Evolutionary conservation across 768 basidiomycete genomes (phyloP).

Genomic region (Kwoniella newhampshirensis): DNA sequence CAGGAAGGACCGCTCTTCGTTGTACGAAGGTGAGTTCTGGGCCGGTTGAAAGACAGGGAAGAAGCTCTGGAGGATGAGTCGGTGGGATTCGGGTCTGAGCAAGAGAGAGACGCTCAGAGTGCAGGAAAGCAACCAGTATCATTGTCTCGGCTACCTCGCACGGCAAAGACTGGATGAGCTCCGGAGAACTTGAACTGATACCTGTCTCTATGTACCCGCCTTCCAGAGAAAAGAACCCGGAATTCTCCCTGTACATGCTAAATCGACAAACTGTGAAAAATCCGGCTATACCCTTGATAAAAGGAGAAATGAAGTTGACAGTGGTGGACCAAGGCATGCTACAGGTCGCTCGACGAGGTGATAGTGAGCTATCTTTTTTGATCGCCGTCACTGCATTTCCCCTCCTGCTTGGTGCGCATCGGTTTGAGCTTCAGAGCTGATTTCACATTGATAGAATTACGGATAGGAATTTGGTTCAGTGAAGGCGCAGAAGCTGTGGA

Average conservation of each 20-base stretch:
- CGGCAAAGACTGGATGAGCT: too few relatives aligned
- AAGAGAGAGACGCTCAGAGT: too few relatives aligned
- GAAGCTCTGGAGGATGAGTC: too few relatives aligned
- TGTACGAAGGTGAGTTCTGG: slow-evolving; percentile 33
- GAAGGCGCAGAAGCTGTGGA: slow-evolving; percentile 30
- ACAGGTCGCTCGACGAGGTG: slow-evolving; percentile 40
- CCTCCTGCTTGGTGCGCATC: too few relatives aligned
- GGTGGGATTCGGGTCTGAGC: too few relatives aligned
- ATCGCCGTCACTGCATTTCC: too few relatives aligned
- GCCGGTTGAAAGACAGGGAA: too few relatives aligned
- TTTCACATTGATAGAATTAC: slow-evolving; percentile 9
- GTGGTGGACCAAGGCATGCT: slow-evolving; percentile 30
- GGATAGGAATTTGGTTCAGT: slow-evolving; percentile 39
- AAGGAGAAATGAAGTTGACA: slow-evolving; percentile 42
- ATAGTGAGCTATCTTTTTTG: slow-evolving; percentile 32
- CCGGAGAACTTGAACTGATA: not conserved
- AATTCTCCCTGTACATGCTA: slow-evolving; percentile 41
- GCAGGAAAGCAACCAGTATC: too few relatives aligned
- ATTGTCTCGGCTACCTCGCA: too few relatives aligned
- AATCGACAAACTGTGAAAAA: slow-evolving; percentile 41
- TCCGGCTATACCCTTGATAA: slow-evolving; percentile 32
- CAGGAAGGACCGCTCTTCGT: slow-evolving; percentile 45
- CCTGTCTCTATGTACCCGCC: not conserved
- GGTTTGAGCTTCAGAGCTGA: too few relatives aligned
- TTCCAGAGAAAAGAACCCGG: slow-evolving; percentile 33